Evolutionary conservation across 2,329 filamentous ascomycete genomes (phyloP).

Genomic region (Aspergillus sergii): DNA sequence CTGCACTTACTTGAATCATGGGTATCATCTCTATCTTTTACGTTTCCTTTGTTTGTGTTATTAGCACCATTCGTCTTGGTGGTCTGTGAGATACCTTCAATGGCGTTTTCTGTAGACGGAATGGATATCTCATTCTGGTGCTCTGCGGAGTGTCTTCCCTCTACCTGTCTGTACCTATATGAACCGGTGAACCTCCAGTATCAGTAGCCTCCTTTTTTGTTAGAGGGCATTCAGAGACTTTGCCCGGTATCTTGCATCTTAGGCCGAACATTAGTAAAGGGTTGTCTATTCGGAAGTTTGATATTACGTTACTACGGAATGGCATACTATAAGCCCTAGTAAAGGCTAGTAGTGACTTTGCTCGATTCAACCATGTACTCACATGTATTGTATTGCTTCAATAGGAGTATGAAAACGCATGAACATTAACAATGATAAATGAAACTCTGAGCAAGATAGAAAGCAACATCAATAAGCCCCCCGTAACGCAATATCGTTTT

Average conservation of each 20-base stretch:
- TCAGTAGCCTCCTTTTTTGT: background rate
- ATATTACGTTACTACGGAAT: background rate
- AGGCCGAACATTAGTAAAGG: background rate
- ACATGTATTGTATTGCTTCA: background rate
- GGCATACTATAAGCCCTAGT: background rate
- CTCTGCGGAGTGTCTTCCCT: constrained; percentile 4
- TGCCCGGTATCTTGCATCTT: background rate
- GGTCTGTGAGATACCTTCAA: constrained; percentile 16
- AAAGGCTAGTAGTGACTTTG: too few species aligned
- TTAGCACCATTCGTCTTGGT: constrained; percentile 9
- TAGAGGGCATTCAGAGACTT: background rate
- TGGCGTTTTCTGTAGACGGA: constrained; percentile 15
- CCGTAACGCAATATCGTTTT: background rate
- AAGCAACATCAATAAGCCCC: background rate
- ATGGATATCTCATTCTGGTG: constrained; percentile 8
- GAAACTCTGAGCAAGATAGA: background rate
- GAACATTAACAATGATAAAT: background rate
- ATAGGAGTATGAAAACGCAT: background rate
- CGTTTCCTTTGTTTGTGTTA: constrained; percentile 7
- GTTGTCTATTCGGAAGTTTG: background rate
- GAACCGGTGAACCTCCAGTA: background rate
- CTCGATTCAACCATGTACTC: background rate
- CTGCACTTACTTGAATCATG: background rate
- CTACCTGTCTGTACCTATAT: background rate
- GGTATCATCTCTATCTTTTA: constrained; percentile 4